These are phyloP conservation scores for Hanseniaspora singularis DNA, from an alignment of 805 yeast genomes.

Conservation along the genomic window DNA sequence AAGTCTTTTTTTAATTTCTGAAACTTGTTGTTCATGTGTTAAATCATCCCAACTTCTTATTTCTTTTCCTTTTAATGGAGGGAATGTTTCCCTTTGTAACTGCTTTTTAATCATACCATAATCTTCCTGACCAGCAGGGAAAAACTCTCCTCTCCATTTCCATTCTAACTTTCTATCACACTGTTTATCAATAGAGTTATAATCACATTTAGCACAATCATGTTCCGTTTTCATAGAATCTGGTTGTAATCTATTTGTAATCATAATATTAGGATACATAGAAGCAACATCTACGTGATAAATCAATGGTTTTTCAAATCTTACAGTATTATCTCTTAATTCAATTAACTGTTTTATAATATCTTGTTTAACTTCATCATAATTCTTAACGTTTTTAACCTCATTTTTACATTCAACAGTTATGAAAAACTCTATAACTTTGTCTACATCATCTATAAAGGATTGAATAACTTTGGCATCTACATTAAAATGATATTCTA, in stretches of 20 bases:
- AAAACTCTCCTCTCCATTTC: conserved; percentile 98
- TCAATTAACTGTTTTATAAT: conserved; percentile 47
- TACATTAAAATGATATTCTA: conserved; percentile 59
- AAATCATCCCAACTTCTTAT: conserved; percentile 62
- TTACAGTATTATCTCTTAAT: conserved; percentile 46
- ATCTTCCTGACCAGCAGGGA: conserved; percentile 83
- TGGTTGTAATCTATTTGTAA: conserved; percentile 91
- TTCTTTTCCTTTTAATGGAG: conserved; percentile 44
- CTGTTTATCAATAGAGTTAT: conserved; percentile 83
- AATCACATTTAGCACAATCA: conserved; percentile 95
- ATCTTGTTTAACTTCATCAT: conserved; percentile 55
- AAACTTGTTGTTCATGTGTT: conserved; percentile 64
- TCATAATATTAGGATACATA: conserved; percentile 98
- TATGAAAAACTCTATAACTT: conserved; percentile 70
- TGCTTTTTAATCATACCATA: conserved; percentile 82
- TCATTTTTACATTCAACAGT: conserved; percentile 66
- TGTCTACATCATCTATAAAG: conserved; percentile 56
- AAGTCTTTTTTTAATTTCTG: conserved; percentile 59
- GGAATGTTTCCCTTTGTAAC: conserved; percentile 64
- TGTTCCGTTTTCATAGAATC: conserved; percentile 93
- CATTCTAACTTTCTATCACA: conserved; percentile 88
- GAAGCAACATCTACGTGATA: conserved; percentile 99
- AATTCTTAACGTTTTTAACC: conserved; percentile 68
- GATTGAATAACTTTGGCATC: conserved; percentile 79
- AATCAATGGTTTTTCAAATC: conserved; percentile 72